Evolutionary conservation across 2,329 filamentous ascomycete genomes (phyloP).

Genomic region (Ophiostoma pallidulum): DNA sequence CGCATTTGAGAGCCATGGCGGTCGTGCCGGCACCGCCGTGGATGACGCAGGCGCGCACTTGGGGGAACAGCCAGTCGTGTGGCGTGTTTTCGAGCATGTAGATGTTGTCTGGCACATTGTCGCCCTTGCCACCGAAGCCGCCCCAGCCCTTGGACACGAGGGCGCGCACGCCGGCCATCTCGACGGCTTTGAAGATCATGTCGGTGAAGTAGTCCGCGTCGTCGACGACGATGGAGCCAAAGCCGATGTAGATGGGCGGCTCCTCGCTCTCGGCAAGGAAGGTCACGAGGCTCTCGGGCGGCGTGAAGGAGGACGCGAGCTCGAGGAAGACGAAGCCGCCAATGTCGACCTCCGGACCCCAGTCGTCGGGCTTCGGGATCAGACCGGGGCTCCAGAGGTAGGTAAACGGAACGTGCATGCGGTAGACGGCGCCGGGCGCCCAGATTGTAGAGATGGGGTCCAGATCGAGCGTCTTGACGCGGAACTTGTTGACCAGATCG

Average conservation of each 20-base stretch:
- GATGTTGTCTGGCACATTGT: slow-evolving; percentile 49
- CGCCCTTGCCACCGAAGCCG: slow-evolving; percentile 48
- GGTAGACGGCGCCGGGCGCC: slow-evolving; percentile 64
- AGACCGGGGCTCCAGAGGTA: slow-evolving; percentile 63
- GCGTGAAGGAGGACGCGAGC: slow-evolving; percentile 50
- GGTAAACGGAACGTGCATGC: slow-evolving; percentile 65
- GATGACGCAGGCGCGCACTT: slow-evolving; percentile 57
- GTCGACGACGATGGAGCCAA: slow-evolving; percentile 67
- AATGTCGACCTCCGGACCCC: slow-evolving; percentile 61
- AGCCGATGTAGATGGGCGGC: slow-evolving; percentile 63
- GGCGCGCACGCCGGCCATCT: slow-evolving; percentile 56
- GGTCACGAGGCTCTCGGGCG: slow-evolving; percentile 42
- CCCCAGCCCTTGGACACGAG: slow-evolving; percentile 71
- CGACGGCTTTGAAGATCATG: slow-evolving; percentile 61
- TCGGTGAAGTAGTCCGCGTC: slow-evolving; percentile 59
- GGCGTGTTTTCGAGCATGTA: slow-evolving; percentile 66
- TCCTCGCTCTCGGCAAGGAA: slow-evolving; percentile 51
- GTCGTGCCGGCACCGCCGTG: slow-evolving; percentile 74
- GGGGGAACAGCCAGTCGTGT: slow-evolving; percentile 68
- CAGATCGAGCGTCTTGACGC: slow-evolving; percentile 57
- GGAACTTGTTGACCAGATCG: slow-evolving; percentile 67
- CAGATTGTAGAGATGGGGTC: slow-evolving; percentile 68
- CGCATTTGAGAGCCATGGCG: slow-evolving; percentile 62
- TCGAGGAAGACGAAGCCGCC: slow-evolving; percentile 73
- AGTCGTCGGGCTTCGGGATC: slow-evolving; percentile 58